phyloP scores from a whole-genome alignment of 2,329 filamentous ascomycete genomes.

The Furcasterigmium furcatum region DNA sequence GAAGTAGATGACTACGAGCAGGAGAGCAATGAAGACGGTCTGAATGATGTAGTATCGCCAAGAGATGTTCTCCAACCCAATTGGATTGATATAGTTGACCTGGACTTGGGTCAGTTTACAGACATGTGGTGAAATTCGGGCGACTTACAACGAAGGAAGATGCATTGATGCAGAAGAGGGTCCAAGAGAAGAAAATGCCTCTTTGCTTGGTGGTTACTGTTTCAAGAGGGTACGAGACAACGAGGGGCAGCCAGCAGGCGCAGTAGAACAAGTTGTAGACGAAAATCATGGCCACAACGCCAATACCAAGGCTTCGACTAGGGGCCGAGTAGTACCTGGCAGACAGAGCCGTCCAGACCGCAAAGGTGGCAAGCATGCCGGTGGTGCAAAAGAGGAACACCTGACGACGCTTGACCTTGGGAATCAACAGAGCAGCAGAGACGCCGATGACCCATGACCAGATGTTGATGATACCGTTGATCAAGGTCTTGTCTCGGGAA shows the following conservation, averaged over 20 bases:
- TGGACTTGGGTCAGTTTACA: too few species aligned
- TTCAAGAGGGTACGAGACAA: constrained; percentile 26
- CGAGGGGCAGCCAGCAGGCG: constrained; percentile 7
- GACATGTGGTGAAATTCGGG: too few species aligned
- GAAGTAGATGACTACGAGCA: too few species aligned
- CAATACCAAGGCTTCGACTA: constrained; percentile 17
- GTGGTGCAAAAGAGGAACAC: constrained; percentile 13
- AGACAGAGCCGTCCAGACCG: constrained; percentile 17
- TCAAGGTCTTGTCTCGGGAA: constrained; percentile 28
- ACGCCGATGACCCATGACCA: constrained; percentile 20
- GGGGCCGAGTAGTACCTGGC: constrained; percentile 8
- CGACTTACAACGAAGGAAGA: constrained; percentile 31
- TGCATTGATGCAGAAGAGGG: constrained; percentile 22
- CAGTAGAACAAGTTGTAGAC: constrained; percentile 6
- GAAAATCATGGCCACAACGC: constrained; percentile 7
- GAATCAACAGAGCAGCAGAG: constrained; percentile 13
- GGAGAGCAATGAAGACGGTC: too few species aligned
- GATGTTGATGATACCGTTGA: constrained; percentile 22
- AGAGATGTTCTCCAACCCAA: too few species aligned
- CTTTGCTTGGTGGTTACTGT: constrained; percentile 8
- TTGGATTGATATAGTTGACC: too few species aligned
- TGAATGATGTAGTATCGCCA: too few species aligned
- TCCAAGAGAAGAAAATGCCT: constrained; percentile 13
- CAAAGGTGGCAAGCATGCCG: constrained; percentile 21
- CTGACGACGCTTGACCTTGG: constrained; percentile 5